These are phyloP conservation scores for Teunomyces pallodes DNA, from an alignment of 805 yeast genomes.

Conservation along the genomic window DNA sequence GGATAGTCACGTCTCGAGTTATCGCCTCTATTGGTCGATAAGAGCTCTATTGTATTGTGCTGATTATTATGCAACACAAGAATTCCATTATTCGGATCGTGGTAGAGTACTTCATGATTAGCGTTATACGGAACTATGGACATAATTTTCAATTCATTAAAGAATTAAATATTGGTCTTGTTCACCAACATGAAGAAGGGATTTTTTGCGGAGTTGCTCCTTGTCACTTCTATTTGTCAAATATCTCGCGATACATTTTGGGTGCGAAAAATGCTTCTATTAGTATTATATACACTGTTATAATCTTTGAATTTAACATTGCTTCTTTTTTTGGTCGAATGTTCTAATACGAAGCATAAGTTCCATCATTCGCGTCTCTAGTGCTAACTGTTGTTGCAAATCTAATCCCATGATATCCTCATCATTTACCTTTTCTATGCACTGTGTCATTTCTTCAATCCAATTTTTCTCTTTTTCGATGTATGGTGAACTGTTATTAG, in stretches of 20 bases:
- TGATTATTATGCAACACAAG: constrained; percentile 34
- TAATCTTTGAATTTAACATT: no score
- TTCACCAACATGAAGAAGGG: neutral
- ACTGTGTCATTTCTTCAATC: neutral
- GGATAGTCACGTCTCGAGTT: neutral
- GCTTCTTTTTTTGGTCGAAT: neutral
- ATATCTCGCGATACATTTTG: neutral
- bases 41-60: constrained; percentile 27
- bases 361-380: constrained; percentile 33
- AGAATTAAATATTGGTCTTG: neutral
- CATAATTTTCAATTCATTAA: constrained; percentile 18
- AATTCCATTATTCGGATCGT: constrained; percentile 34
- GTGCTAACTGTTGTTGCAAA: constrained; percentile 16
- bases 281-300: neutral
- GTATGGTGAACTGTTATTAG: no score
- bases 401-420: constrained; percentile 16
- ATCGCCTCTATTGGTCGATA: constrained; percentile 9
- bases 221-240: neutral
- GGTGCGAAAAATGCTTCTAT: neutral
- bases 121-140: constrained; percentile 38
- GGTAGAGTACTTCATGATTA: constrained; percentile 29
- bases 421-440: constrained; percentile 5
- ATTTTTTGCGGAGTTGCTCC: neutral
- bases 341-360: constrained; percentile 33
- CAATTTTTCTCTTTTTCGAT: neutral